Conservation (phyloP, 192 early-diverging fungal species). For the Backusella circina region DNA sequence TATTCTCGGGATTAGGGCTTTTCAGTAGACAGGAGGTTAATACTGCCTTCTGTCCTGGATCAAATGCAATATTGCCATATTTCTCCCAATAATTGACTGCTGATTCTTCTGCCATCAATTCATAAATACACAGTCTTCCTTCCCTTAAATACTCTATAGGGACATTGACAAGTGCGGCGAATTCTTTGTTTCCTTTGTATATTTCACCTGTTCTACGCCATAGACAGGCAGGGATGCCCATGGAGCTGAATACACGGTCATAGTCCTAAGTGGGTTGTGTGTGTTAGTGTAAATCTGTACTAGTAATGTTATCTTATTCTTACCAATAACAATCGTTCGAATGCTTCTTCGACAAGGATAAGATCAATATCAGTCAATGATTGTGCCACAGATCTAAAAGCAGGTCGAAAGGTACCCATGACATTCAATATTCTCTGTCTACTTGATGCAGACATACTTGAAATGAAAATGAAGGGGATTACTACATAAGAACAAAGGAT, state of each 20-base stretch:
- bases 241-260: constrained; percentile 91
- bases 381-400: constrained; percentile 87
- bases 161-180: constrained; percentile 84
- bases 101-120: constrained; percentile 84
- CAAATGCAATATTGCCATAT: constrained; percentile 97
- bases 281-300: not conserved
- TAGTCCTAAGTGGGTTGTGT: constrained; percentile 65
- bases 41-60: constrained; percentile 94
- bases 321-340: constrained; percentile 87
- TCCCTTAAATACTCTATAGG: constrained; percentile 81
- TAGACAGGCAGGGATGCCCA: constrained; percentile 94
- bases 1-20: constrained; percentile 48
- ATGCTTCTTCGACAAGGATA: constrained; percentile 94
- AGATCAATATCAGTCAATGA: constrained; percentile 91
- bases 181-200: constrained; percentile 95
- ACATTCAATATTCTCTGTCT: constrained; percentile 82
- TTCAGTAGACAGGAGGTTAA: constrained; percentile 85
- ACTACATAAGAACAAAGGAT: not conserved
- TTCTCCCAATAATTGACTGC: constrained; percentile 98
- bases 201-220: constrained; percentile 98
- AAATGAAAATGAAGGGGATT: not conserved
- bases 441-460: constrained; percentile 66
- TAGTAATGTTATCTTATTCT: constrained; percentile 3
- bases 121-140: constrained; percentile 31
- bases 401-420: constrained; percentile 85